Evolutionary conservation across 179 eudicot species (phyloP).

Genomic region (Sideroxylon spinosum): DNA sequence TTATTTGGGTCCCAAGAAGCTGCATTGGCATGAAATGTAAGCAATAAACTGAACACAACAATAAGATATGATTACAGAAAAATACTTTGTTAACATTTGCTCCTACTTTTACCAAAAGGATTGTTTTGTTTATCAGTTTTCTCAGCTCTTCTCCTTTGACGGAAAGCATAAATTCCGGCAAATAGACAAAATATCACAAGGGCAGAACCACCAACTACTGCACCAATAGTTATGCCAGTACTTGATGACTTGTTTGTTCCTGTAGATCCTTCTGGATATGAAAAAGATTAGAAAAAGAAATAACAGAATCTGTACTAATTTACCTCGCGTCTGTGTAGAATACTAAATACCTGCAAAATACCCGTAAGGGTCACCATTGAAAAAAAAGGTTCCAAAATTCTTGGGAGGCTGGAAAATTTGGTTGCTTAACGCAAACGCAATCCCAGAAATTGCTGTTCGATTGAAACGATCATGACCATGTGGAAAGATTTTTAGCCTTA

Average conservation of each 20-base stretch:
- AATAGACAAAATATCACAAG: slow-evolving; percentile 21
- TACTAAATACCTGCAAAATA: slow-evolving; percentile 25
- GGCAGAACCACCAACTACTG: slow-evolving; percentile 23
- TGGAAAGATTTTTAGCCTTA: slow-evolving; percentile 52
- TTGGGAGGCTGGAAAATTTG: slow-evolving; percentile 26
- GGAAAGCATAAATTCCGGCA: slow-evolving; percentile 28
- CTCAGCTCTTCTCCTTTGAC: slow-evolving; percentile 31
- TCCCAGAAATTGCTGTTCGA: slow-evolving; percentile 27
- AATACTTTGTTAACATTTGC: not conserved
- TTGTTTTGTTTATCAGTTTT: slow-evolving; percentile 24
- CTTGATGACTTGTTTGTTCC: slow-evolving; percentile 19
- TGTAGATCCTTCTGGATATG: not conserved
- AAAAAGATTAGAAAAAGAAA: slow-evolving; percentile 1
- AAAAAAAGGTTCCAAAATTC: slow-evolving; percentile 22
- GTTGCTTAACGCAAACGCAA: slow-evolving; percentile 30
- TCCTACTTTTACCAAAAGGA: slow-evolving; percentile 28
- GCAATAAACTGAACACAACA: not conserved
- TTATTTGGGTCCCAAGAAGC: slow-evolving; percentile 63
- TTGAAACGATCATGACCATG: slow-evolving; percentile 39
- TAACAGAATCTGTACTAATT: not conserved
- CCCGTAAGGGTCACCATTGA: slow-evolving; percentile 24
- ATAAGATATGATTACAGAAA: no score
- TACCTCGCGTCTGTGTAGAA: not conserved
- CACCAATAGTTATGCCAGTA: slow-evolving; percentile 24
- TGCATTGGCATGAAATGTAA: slow-evolving; percentile 23